A percentile compares a stretch with the other conserved stretches of the same genome.
Conservation (phyloP, 768 basidiomycete species). For the Crucibulum laeve region DNA sequence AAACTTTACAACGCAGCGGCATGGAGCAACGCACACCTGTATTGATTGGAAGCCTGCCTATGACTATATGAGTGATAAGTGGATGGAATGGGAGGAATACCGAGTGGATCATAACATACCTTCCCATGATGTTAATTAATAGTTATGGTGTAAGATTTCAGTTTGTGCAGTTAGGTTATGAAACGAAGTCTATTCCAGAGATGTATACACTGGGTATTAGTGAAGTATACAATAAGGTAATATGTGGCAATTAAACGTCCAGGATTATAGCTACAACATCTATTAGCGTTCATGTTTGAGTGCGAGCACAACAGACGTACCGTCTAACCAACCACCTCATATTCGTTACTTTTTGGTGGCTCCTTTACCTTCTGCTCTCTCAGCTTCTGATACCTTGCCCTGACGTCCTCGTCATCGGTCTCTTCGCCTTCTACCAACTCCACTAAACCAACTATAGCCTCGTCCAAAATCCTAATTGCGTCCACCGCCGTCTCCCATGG, state of each 20-base stretch:
- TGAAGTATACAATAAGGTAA: too few species aligned
- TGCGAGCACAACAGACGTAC: constrained; percentile 4
- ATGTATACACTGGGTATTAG: too few species aligned
- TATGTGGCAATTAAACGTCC: too few species aligned
- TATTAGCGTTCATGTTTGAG: too few species aligned
- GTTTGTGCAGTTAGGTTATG: background rate
- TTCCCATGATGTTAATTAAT: constrained; percentile 16
- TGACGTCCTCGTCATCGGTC: constrained; percentile 16
- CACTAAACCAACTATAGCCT: constrained; percentile 15
- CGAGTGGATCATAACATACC: constrained; percentile 19
- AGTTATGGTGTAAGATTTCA: background rate
- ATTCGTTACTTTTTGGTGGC: constrained; percentile 19
- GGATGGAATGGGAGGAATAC: constrained; percentile 26
- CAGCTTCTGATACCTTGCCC: constrained; percentile 19
- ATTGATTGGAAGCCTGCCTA: constrained; percentile 35
- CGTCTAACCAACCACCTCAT: constrained; percentile 24
- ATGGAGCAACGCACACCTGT: constrained; percentile 35
- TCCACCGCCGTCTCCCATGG: constrained; percentile 16
- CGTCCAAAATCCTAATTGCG: constrained; percentile 12
- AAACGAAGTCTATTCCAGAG: too few species aligned
- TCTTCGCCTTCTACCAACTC: constrained; percentile 17
- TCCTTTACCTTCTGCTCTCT: constrained; percentile 20
- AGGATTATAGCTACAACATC: too few species aligned
- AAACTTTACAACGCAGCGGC: constrained; percentile 28
- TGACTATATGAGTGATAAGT: constrained; percentile 26